phyloP scores from a whole-genome alignment of 495 filamentous ascomycete genomes.

The Barbatosphaeria neglecta region DNA sequence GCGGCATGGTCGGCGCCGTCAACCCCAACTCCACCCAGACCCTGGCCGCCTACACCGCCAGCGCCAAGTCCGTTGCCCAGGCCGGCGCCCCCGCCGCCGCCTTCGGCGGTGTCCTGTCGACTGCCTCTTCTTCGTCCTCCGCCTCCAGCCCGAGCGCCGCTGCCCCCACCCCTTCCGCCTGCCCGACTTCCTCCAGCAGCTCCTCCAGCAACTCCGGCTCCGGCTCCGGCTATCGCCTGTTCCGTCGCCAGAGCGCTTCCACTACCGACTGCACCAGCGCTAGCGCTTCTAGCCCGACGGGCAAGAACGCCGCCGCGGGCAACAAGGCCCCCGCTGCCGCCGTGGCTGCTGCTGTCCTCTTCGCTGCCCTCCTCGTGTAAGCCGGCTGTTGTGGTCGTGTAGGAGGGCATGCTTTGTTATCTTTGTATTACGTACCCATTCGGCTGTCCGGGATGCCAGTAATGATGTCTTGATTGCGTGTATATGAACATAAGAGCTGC shows the following conservation, averaged over 20 bases:
- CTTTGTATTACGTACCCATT: too few species aligned
- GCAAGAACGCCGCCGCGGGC: neutral
- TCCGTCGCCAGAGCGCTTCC: too few species aligned
- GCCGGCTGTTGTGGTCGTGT: too few species aligned
- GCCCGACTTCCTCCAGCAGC: neutral
- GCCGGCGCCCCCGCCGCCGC: neutral
- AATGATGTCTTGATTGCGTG: too few species aligned
- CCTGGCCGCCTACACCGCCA: neutral
- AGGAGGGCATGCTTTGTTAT: too few species aligned
- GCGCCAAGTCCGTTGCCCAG: neutral
- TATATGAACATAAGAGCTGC: too few species aligned
- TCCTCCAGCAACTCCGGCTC: neutral
- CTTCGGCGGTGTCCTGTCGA: neutral
- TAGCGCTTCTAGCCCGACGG: neutral
- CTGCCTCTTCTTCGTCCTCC: neutral
- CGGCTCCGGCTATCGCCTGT: neutral
- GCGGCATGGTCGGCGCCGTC: constrained; percentile 37
- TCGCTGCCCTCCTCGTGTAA: too few species aligned
- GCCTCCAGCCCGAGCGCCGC: neutral
- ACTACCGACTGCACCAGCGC: too few species aligned
- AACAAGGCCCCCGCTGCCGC: neutral
- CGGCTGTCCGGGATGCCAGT: too few species aligned
- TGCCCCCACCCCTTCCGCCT: neutral
- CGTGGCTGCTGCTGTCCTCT: too few species aligned
- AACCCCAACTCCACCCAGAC: constrained; percentile 7